Base-by-base conservation (phyloP, 306 rosid genomes). In the Cicer yamashitae region DNA sequence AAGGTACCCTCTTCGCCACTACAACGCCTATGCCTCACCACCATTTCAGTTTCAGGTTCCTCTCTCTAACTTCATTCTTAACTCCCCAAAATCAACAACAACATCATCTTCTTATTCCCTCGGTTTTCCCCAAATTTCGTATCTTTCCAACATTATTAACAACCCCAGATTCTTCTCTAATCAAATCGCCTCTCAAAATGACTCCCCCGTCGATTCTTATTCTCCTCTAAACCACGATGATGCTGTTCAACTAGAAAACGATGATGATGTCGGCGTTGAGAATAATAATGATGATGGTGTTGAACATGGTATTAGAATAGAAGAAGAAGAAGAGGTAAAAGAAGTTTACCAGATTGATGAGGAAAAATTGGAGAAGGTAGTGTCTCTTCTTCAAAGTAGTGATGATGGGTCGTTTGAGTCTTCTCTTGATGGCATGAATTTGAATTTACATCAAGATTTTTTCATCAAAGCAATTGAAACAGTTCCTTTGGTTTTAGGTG, bases 321-420 rank as follows among this genome's bases (percentile, higher is more conserved):
- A 39, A 15, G 77, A 7, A 18, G 77, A 38, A 70, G 34, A 14
- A 37, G 15, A 6, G 6, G 81, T 73, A 45, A 80, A 58, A 39
- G 52, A 57, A 79, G 76, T 52, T 51, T 72, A 68, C 51, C 91
- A 86, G 81, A 77, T 93, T 73, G 83, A 88, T 56, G 50, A 10
- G 13, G 92, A 83, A 64, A 76, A 87, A 66, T 59, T 89, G 61
- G 96, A 93, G 78, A 82, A 61, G 38, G 68, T 88, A 57, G 65
- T 82, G 70, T 61, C 79, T 76, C 78, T 91, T 70, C 79, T 91
- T 37, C 83, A 83, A 48, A 79, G 75, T 47, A 82, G 70, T 34
- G 73, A 72, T 51, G 90, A 86, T 71, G 88, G 77, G 51, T 86
- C 91, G 10, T 71, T 91, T 14, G 96, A 87, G 77, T 79, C 88